phyloP scores from a whole-genome alignment of 352 stramenopile genomes.

The Globisporangium splendens region DNA sequence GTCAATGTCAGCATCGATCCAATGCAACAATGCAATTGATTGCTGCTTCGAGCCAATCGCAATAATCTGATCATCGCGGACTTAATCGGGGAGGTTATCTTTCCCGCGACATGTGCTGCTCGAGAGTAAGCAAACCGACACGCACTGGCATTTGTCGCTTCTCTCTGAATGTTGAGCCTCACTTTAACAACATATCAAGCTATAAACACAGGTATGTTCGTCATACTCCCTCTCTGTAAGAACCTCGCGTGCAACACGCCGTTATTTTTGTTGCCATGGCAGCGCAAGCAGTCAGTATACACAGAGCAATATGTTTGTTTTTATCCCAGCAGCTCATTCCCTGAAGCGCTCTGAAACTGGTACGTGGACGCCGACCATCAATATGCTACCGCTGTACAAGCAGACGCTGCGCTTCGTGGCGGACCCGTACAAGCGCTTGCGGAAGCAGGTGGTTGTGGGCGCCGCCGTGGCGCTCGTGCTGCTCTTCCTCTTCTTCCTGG shows the following conservation, averaged over 20 bases:
- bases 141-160: background rate
- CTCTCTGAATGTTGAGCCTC: slow-evolving; percentile 3
- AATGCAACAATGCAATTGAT: no score
- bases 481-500: slow-evolving; percentile 51
- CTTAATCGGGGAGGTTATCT: background rate
- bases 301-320: background rate
- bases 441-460: slow-evolving; percentile 38
- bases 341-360: no score
- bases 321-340: no score
- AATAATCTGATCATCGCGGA: no score
- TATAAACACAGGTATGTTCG: no score
- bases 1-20: no score
- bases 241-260: background rate
- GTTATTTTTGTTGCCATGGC: background rate
- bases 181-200: no score
- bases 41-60: no score
- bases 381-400: slow-evolving; percentile 61
- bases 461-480: slow-evolving; percentile 39
- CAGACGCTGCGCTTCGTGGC: slow-evolving; percentile 58
- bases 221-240: no score
- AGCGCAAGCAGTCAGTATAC: background rate
- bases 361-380: background rate
- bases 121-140: background rate
- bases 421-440: slow-evolving; percentile 56
- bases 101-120: background rate